Percentiles rank a stretch among this genome's conserved stretches.
phyloP scores from a whole-genome alignment of 2,329 filamentous ascomycete genomes.

The Calonectria pseudoturangicola region DNA sequence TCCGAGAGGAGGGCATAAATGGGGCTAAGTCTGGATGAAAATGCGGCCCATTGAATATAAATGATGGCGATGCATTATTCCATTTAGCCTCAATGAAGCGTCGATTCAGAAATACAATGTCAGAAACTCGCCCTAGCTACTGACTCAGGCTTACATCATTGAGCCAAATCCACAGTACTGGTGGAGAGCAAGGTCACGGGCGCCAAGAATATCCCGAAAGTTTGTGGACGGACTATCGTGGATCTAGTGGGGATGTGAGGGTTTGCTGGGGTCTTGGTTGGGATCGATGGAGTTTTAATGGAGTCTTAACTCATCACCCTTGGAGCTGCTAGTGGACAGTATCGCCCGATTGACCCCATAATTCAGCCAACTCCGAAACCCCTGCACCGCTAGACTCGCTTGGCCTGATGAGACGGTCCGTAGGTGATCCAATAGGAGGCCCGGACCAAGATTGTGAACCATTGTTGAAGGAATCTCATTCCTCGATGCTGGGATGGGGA shows the following conservation, averaged over 20 bases:
- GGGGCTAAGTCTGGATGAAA: not conserved
- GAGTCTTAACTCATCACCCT: constrained; percentile 43
- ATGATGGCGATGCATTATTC: not conserved
- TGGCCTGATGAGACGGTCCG: constrained; percentile 4
- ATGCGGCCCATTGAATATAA: not conserved
- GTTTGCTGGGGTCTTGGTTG: not conserved
- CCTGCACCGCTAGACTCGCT: constrained; percentile 35
- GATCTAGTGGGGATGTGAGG: constrained; percentile 2
- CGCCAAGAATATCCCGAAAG: constrained; percentile 44
- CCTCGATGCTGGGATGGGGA: constrained; percentile 8
- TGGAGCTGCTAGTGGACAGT: constrained; percentile 37
- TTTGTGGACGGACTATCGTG: constrained; percentile 42
- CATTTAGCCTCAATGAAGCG: not conserved
- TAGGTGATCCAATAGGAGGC: constrained; percentile 22
- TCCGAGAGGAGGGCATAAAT: not conserved
- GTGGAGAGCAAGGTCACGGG: constrained; percentile 17
- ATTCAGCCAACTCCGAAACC: constrained; percentile 46
- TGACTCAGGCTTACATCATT: too few relatives aligned
- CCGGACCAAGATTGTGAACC: not conserved
- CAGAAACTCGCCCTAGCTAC: too few relatives aligned
- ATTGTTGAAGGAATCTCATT: constrained; percentile 23
- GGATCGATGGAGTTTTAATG: constrained; percentile 43
- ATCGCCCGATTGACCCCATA: constrained; percentile 30
- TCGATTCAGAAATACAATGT: too few relatives aligned
- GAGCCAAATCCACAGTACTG: not conserved